phyloP scores from a whole-genome alignment of 495 filamentous ascomycete species.

The Penicillium angulare region DNA sequence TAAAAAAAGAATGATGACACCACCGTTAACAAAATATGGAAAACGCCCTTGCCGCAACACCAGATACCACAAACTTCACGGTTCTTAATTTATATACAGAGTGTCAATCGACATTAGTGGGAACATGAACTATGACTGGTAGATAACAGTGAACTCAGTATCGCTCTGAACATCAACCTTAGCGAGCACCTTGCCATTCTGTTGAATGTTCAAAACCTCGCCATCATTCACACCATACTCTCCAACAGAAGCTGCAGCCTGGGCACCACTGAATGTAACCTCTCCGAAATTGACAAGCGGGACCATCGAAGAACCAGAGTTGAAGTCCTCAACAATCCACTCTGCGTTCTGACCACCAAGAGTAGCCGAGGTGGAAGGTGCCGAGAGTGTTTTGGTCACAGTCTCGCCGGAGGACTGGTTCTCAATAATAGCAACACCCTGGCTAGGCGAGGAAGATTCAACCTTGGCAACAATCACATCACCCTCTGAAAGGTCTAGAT shows the following conservation, averaged over 20 bases:
- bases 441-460: slow-evolving; percentile 40
- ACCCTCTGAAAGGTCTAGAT: slow-evolving; percentile 51
- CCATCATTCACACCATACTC: slow-evolving; percentile 36
- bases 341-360: slow-evolving; percentile 54
- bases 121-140: slow-evolving; percentile 11
- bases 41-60: neutral
- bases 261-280: slow-evolving; percentile 48
- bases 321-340: slow-evolving; percentile 67
- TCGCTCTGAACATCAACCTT: slow-evolving; percentile 40
- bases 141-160: slow-evolving; percentile 33
- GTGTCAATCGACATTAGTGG: neutral
- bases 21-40: no score
- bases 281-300: slow-evolving; percentile 54
- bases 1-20: neutral
- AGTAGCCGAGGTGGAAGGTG: slow-evolving; percentile 31
- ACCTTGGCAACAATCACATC: slow-evolving; percentile 57
- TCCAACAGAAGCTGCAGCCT: slow-evolving; percentile 33
- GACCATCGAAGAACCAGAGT: slow-evolving; percentile 44
- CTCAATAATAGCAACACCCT: slow-evolving; percentile 54
- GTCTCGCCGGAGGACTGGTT: slow-evolving; percentile 55
- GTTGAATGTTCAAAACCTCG: slow-evolving; percentile 52
- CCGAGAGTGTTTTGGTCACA: slow-evolving; percentile 51
- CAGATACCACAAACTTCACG: neutral
- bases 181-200: slow-evolving; percentile 48
- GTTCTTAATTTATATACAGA: slow-evolving; percentile 1